phyloP scores from a whole-genome alignment of 495 filamentous ascomycete species.

The Polyplosphaeria fusca region DNA sequence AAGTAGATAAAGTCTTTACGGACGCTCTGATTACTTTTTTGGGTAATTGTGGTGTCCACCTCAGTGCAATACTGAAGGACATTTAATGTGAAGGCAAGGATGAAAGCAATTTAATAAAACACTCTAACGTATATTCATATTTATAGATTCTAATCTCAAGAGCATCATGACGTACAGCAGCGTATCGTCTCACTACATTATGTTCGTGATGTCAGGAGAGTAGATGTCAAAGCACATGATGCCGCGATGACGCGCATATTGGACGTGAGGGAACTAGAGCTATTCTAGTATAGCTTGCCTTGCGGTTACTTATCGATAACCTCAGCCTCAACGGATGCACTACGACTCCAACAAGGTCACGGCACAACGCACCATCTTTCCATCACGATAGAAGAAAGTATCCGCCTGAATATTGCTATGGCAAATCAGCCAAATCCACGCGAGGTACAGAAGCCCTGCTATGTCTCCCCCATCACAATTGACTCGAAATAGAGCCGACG shows the following conservation, averaged over 20 bases:
- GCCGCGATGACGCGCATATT: slow-evolving; percentile 7
- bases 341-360: not conserved
- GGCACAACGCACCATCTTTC: not conserved
- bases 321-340: not conserved
- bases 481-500: too few relatives aligned
- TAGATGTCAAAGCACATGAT: slow-evolving; percentile 4
- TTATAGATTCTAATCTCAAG: not conserved
- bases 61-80: not conserved
- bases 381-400: not conserved
- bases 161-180: not conserved
- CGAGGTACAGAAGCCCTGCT: too few relatives aligned
- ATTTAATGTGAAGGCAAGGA: not conserved
- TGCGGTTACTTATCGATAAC: slow-evolving; percentile 4
- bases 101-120: not conserved
- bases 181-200: not conserved
- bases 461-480: too few relatives aligned
- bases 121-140: not conserved
- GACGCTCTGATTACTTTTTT: not conserved
- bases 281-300: too few relatives aligned
- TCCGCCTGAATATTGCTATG: not conserved
- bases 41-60: not conserved
- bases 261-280: not conserved
- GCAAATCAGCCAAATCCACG: too few relatives aligned
- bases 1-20: not conserved
- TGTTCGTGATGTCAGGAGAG: not conserved